phyloP scores from a whole-genome alignment of 345 rosid genomes.

The Hibiscus tridactylites region DNA sequence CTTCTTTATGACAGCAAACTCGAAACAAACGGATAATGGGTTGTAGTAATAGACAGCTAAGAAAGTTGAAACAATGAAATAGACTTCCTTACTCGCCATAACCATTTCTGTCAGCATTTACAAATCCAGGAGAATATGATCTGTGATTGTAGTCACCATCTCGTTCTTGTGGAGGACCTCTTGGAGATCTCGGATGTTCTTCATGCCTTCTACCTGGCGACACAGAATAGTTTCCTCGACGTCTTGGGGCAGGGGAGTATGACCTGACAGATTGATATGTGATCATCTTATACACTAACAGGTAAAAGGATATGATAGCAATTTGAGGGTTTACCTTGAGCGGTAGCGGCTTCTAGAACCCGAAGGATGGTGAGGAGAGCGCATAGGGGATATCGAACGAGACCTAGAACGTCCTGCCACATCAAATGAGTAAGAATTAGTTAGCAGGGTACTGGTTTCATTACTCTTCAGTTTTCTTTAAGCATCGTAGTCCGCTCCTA shows the following conservation, averaged over 20 bases:
- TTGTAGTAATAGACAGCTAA: not conserved
- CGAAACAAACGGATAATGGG: not conserved
- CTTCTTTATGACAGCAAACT: no score
- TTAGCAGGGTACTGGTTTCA: not conserved
- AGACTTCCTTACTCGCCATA: conserved; percentile 33
- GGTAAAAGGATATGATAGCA: not conserved
- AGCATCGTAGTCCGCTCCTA: no score
- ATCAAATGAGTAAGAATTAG: not conserved
- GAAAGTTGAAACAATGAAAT: not conserved
- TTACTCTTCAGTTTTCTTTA: no score
- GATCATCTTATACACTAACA: not conserved
- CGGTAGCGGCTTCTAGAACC: conserved; percentile 70
- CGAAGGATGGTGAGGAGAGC: conserved; percentile 61
- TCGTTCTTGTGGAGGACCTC: conserved; percentile 64
- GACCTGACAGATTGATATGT: conserved; percentile 38
- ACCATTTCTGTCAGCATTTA: conserved; percentile 36
- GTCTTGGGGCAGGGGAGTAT: conserved; percentile 67
- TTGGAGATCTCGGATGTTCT: conserved; percentile 60
- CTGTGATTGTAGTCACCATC: conserved; percentile 38
- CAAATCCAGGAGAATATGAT: conserved; percentile 60
- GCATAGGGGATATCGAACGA: conserved; percentile 63
- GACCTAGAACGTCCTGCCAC: conserved; percentile 73
- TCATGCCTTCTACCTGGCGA: conserved; percentile 67
- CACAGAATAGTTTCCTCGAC: conserved; percentile 47
- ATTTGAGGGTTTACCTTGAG: conserved; percentile 50